phyloP scores from a whole-genome alignment of 2,329 filamentous ascomycete species.

The Colletotrichum aenigma region DNA sequence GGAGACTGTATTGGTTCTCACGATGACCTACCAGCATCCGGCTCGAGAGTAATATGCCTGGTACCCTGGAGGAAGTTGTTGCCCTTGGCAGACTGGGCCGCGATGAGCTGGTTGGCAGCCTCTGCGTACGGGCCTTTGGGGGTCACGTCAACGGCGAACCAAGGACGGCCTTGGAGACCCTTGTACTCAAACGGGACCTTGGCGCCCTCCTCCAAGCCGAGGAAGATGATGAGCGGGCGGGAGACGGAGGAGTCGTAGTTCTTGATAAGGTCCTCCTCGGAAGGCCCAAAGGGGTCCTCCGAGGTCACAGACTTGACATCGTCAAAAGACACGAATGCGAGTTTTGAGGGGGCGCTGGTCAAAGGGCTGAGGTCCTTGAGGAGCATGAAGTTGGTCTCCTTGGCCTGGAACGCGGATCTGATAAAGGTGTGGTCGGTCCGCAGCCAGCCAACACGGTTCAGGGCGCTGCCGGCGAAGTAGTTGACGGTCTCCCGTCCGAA shows the following conservation, averaged over 20 bases:
- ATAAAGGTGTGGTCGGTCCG: constrained; percentile 75
- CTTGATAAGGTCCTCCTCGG: constrained; percentile 75
- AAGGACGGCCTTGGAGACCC: constrained; percentile 79
- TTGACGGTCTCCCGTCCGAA: constrained; percentile 83
- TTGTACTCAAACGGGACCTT: constrained; percentile 61
- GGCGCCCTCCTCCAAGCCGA: constrained; percentile 76
- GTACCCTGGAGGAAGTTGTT: constrained; percentile 71
- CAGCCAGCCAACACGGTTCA: constrained; percentile 83
- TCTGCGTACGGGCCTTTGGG: constrained; percentile 68
- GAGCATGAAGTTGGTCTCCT: constrained; percentile 74
- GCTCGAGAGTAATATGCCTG: constrained; percentile 62
- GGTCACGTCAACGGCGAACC: constrained; percentile 90
- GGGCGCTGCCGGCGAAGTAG: constrained; percentile 80
- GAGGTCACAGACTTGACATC: constrained; percentile 77
- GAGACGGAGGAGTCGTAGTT: constrained; percentile 74
- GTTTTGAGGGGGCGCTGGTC: constrained; percentile 47
- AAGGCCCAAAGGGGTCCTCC: constrained; percentile 69
- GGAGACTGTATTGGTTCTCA: no score
- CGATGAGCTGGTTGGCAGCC: constrained; percentile 56
- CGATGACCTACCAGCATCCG: constrained; percentile 60
- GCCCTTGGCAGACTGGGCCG: constrained; percentile 55
- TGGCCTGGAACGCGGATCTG: constrained; percentile 67
- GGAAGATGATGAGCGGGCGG: constrained; percentile 77
- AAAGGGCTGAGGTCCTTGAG: constrained; percentile 81
- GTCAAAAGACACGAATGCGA: constrained; percentile 71